Base-by-base conservation (phyloP, 805 yeast genomes). In the Diddensiella caesifluorescens region DNA sequence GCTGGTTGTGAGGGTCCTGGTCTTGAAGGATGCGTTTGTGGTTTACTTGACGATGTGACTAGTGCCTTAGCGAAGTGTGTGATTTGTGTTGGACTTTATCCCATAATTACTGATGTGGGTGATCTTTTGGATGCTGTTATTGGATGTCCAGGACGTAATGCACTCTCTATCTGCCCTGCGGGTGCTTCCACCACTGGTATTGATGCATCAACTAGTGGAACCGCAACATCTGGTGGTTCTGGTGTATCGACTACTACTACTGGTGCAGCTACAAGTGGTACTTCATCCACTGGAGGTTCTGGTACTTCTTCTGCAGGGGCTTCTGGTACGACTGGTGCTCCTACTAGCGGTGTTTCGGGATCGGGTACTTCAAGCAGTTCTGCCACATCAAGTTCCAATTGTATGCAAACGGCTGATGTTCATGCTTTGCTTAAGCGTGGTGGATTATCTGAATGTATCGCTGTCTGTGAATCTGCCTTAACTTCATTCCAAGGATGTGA, bases 41-140 rank as follows among this genome's bases (percentile, higher is more conserved):
- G 15, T 3, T 22, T 30, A 7, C 23, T 39, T 4, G 16, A 22
- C 5, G 42, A 39, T 5, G 37, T 39, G 3, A 30, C 35, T 22
- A 30, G 23, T 22, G 42, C 30, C 19, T 36, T 39, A n/a, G 36
- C 42, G n/a, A 22, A 30, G n/a, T 39, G 42, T 31, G 13, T 39
- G 6, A 15, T 39, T 3, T 39, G 42, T 31, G 30, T 33, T 13
- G 34, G 18, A 16, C 23, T 34, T 13, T 34, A 20, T 20, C 9
- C 21, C 12, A 16, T 34, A 5, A 22, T 6, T 5, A 20, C 13
- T 34, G 32, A 29, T 13, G 28, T 34, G 5, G 27, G 20, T n/a
- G 41, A 38, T n/a, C 23, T 35, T 15, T 21, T 35, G 5, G 28
- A 35, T 10, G 23, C 26, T 20, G n/a, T 35, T 22, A 15, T 21